Base-by-base conservation (phyloP, 768 basidiomycete species). In the Serpula lacrymans region DNA sequence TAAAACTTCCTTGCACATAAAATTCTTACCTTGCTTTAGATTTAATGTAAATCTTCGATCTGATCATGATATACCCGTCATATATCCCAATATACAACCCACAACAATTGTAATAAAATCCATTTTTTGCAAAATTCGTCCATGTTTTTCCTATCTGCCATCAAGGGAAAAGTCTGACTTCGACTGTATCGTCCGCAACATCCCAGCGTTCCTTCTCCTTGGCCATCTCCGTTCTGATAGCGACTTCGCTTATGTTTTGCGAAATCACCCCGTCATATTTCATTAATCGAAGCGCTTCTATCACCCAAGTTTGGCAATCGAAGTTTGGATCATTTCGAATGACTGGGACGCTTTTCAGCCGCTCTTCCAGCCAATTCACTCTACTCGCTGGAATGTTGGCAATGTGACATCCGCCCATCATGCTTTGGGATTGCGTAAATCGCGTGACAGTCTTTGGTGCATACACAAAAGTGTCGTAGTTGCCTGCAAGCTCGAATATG, bases 251-350 rank as follows among this genome's bases (percentile, higher is more conserved):
- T 8, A 42, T 49, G 14, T 53, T 27, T n/a, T 23, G 28, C 2
- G 54, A 48, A 26, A 40, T 11, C 4, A 51, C 34, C 17, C 57
- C 57, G 14, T 53, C 47, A 2, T 55, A 52, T 36, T 53, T 51
- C 18, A 62, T 38, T 28, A 52, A 37, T 28, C 48, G 46, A 20
- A 62, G 40, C 14, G 55, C 52, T 1, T 44, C 32, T 29, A 62
- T 47, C 17, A 60, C 52, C 60, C 60, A 62, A 31, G 45, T 45
- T 37, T 62, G 60, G 34, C 49, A 49, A 29, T 63, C 58, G 30
- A 55, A 63, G 20, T 50, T 43, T 1, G 48, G 37, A 25, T 57
- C 43, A 21, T 54, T 47, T 25, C 47, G 47, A 11, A 52, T 34
- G 1, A 63, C 37, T 18, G 46, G 37, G 2, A 62, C 46, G 5